A percentile compares a stretch with the other conserved stretches of the same genome.
Conservation (phyloP, 78 protist genomes). For the Dictyostelium capitatum region DNA sequence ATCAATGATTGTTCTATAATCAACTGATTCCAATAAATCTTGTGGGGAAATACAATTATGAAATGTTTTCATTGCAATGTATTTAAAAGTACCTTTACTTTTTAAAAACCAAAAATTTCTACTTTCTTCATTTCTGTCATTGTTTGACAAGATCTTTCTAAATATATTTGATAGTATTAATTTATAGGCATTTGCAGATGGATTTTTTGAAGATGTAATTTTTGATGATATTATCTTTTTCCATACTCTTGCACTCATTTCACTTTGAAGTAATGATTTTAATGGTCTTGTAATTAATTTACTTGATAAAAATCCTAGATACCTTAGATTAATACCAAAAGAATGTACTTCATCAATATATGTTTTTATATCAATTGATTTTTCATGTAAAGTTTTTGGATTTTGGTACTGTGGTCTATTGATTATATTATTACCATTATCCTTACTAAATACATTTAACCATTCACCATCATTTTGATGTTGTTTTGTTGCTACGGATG, state of each 20-base stretch:
- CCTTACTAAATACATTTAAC: neutral
- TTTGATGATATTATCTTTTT: conserved; percentile 13
- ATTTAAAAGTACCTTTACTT: conserved; percentile 4
- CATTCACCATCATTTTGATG: neutral
- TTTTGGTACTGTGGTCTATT: too few relatives aligned
- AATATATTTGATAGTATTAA: neutral
- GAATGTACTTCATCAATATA: conserved; percentile 4
- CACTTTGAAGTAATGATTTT: conserved; percentile 5
- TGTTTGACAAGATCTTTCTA: neutral
- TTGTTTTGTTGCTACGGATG: too few relatives aligned
- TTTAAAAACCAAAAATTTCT: neutral
- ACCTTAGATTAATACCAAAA: conserved; percentile 54
- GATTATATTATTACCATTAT: neutral
- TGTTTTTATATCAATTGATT: neutral
- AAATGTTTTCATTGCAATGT: neutral
- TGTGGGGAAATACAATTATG: neutral
- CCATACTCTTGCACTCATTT: conserved; percentile 41
- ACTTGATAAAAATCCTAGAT: conserved; percentile 26
- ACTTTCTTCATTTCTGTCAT: neutral
- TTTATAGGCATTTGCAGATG: conserved; percentile 17
- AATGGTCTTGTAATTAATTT: neutral
- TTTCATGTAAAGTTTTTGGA: neutral
- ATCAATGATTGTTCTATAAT: conserved; percentile 15
- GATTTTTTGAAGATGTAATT: neutral
- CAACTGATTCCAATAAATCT: neutral